Percentiles rank a stretch among this genome's conserved stretches.
These are phyloP conservation scores for Cardamine resedifolia DNA, from an alignment of 345 rosid genomes.

Conservation along the genomic window DNA sequence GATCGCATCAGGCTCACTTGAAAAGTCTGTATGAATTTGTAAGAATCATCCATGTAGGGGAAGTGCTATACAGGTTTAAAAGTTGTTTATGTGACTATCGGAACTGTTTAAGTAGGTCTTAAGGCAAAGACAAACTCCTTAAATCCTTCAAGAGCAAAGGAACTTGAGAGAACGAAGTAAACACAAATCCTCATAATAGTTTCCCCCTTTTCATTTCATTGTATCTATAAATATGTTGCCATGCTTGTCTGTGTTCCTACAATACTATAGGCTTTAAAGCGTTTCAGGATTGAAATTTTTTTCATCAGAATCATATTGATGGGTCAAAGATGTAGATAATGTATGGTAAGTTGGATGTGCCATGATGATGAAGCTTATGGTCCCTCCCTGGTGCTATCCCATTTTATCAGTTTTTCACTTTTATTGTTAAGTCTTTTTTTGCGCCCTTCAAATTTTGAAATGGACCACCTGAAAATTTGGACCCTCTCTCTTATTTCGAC, in stretches of 20 bases:
- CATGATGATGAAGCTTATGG: slow-evolving; percentile 32
- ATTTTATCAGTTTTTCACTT: neutral
- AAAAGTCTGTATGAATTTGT: no score
- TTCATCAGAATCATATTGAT: slow-evolving; percentile 2
- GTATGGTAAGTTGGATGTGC: slow-evolving; percentile 28
- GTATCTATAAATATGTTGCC: slow-evolving; percentile 11
- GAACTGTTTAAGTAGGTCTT: neutral
- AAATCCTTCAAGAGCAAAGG: neutral
- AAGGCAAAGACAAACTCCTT: neutral
- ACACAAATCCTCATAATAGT: neutral
- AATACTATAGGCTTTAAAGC: neutral
- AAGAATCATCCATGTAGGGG: no score
- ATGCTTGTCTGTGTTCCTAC: neutral
- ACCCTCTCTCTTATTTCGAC: neutral
- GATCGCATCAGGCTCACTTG: no score
- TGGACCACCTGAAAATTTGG: slow-evolving; percentile 23
- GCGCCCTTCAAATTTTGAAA: neutral
- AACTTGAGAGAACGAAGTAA: neutral
- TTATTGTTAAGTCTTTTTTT: slow-evolving; percentile 9
- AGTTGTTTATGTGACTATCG: neutral
- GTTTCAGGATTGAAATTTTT: neutral
- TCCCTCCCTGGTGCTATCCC: slow-evolving; percentile 6
- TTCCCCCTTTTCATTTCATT: neutral
- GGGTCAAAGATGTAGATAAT: slow-evolving; percentile 13
- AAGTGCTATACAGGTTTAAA: neutral